A percentile compares a stretch with the other conserved stretches of the same genome.
These are phyloP conservation scores for Rhodotorula diobovata DNA, from an alignment of 768 basidiomycete genomes.

Conservation along the genomic window DNA sequence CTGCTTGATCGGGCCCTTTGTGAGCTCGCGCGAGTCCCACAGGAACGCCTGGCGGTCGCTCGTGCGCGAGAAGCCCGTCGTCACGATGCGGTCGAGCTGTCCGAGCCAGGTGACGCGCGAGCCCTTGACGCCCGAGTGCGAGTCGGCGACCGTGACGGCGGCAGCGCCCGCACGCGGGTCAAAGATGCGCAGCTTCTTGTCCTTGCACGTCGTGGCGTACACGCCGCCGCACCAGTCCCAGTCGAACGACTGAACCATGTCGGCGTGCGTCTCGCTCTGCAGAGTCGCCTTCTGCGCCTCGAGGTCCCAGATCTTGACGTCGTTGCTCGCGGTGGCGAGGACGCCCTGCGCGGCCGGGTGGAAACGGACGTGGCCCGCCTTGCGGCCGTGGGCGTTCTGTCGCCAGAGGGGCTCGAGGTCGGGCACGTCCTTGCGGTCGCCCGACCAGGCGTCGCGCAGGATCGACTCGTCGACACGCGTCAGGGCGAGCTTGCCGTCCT, in stretches of 20 bases:
- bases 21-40: constrained; percentile 79
- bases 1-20: constrained; percentile 63
- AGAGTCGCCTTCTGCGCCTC: constrained; percentile 63
- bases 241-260: constrained; percentile 77
- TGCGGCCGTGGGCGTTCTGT: constrained; percentile 60
- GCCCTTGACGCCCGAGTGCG: constrained; percentile 90
- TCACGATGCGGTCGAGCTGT: constrained; percentile 76
- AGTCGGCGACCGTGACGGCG: constrained; percentile 75
- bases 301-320: constrained; percentile 88
- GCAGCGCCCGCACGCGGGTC: constrained; percentile 79
- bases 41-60: constrained; percentile 83
- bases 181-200: constrained; percentile 85
- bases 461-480: constrained; percentile 72
- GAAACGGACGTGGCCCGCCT: constrained; percentile 89
- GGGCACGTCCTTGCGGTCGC: constrained; percentile 72
- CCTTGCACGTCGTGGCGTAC: constrained; percentile 83
- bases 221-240: constrained; percentile 77
- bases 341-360: constrained; percentile 86
- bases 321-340: constrained; percentile 70
- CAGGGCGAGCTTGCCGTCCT: constrained; percentile 88
- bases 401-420: constrained; percentile 84
- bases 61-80: constrained; percentile 96
- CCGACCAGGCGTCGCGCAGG: constrained; percentile 61
- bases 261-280: constrained; percentile 62
- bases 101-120: constrained; percentile 87